phyloP scores from a whole-genome alignment of 768 basidiomycete species.

The Phylloporus scabripes region DNA sequence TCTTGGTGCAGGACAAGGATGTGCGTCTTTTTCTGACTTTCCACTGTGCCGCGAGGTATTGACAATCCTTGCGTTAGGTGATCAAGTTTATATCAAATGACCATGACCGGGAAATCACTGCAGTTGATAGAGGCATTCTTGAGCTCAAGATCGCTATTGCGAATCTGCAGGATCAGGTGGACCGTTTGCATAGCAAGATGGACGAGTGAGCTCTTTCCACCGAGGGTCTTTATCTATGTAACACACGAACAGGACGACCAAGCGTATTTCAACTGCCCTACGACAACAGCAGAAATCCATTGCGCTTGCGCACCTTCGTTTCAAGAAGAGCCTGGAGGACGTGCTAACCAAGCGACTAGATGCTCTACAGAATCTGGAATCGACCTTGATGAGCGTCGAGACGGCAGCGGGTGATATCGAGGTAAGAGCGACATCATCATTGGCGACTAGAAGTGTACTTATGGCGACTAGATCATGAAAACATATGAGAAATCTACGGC shows the following conservation, averaged over 20 bases:
- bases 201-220: constrained; percentile 47
- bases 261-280: constrained; percentile 60
- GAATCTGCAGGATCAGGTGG: constrained; percentile 64
- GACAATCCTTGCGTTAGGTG: constrained; percentile 40
- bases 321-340: constrained; percentile 77
- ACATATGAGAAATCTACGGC: constrained; percentile 78
- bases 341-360: constrained; percentile 68
- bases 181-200: constrained; percentile 63
- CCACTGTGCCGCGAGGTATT: neutral
- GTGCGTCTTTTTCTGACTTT: constrained; percentile 39
- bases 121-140: constrained; percentile 78
- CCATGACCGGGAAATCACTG: constrained; percentile 47
- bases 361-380: constrained; percentile 67
- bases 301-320: constrained; percentile 73
- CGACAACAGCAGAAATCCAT: constrained; percentile 64
- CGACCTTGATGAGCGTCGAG: constrained; percentile 78
- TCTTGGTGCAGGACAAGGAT: constrained; percentile 59
- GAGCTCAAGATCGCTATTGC: constrained; percentile 69
- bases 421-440: constrained; percentile 39
- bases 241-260: constrained; percentile 47
- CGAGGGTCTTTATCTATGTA: neutral
- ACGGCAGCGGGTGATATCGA: constrained; percentile 85
- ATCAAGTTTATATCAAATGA: constrained; percentile 65
- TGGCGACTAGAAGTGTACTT: neutral
- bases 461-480: constrained; percentile 62